phyloP scores from a whole-genome alignment of 2,329 filamentous ascomycete genomes.

The Phaeomoniella chlamydospora region DNA sequence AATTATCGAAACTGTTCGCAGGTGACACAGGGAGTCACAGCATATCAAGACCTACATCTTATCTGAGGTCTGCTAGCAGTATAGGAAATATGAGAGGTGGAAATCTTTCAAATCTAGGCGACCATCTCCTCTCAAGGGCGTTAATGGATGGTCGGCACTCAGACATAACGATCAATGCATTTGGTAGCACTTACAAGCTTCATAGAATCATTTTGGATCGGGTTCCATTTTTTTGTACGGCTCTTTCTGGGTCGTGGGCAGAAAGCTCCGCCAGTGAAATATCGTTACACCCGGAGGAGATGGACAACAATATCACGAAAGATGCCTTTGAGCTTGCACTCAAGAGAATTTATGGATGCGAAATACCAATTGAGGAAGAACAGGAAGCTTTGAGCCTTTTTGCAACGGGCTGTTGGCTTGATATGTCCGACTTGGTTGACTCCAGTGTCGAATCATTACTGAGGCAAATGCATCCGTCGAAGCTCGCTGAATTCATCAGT shows the following conservation, averaged over 20 bases:
- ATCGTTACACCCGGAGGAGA: slow-evolving; percentile 35
- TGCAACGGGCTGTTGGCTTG: slow-evolving; percentile 42
- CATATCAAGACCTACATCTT: slow-evolving; percentile 13
- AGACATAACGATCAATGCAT: slow-evolving; percentile 38
- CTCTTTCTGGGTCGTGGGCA: slow-evolving; percentile 40
- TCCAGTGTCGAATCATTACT: slow-evolving; percentile 38
- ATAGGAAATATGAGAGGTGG: slow-evolving; percentile 9
- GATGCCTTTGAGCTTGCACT: slow-evolving; percentile 38
- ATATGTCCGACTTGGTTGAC: slow-evolving; percentile 42
- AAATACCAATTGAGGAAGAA: slow-evolving; percentile 33
- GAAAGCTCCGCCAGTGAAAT: slow-evolving; percentile 39
- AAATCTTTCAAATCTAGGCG: slow-evolving; percentile 28
- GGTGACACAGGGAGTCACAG: slow-evolving; percentile 9
- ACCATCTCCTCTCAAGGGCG: slow-evolving; percentile 37
- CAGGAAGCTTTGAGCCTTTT: slow-evolving; percentile 38
- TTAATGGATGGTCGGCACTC: slow-evolving; percentile 37
- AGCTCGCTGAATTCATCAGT: slow-evolving; percentile 33
- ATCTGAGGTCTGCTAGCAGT: slow-evolving; percentile 11
- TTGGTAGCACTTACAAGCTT: slow-evolving; percentile 35
- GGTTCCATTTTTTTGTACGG: slow-evolving; percentile 40
- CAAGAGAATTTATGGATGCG: slow-evolving; percentile 38
- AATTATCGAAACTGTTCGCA: slow-evolving; percentile 15
- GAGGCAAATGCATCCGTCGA: slow-evolving; percentile 37
- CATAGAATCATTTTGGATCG: slow-evolving; percentile 41
- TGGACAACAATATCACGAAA: slow-evolving; percentile 38